Conservation (phyloP, 2,329 filamentous ascomycete species). For the Pseudocercospora musae region DNA sequence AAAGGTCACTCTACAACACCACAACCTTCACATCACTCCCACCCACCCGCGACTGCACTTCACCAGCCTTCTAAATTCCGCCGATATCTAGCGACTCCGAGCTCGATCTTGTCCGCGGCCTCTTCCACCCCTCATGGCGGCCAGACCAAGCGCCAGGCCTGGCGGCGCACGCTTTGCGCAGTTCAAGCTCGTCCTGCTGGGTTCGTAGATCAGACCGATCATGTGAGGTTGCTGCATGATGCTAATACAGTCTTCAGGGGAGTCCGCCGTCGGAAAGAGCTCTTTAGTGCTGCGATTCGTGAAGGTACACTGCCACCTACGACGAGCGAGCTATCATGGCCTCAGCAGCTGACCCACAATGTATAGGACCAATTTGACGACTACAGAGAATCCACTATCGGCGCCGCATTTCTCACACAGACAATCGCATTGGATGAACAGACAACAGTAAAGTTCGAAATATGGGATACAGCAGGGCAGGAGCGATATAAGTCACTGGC, state of each 20-base stretch:
- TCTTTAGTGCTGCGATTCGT: conserved; percentile 97
- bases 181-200: conserved; percentile 96
- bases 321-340: background rate
- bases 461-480: conserved; percentile 98
- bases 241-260: conserved; percentile 59
- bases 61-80: background rate
- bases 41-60: background rate
- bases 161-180: conserved; percentile 81
- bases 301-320: conserved; percentile 61
- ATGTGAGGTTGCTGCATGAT: conserved; percentile 31
- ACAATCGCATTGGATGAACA: conserved; percentile 97
- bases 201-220: conserved; percentile 53
- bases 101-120: background rate
- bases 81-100: background rate
- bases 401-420: conserved; percentile 97
- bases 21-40: background rate
- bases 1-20: background rate
- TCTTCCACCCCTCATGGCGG: conserved; percentile 63
- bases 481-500: conserved; percentile 98
- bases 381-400: conserved; percentile 96
- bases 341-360: background rate
- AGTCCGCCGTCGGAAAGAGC: conserved; percentile 99
- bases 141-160: conserved; percentile 67
- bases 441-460: conserved; percentile 99
- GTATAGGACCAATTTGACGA: conserved; percentile 94